These are phyloP conservation scores for Tuber magnatum DNA, from an alignment of 495 filamentous ascomycete genomes.

Conservation along the genomic window DNA sequence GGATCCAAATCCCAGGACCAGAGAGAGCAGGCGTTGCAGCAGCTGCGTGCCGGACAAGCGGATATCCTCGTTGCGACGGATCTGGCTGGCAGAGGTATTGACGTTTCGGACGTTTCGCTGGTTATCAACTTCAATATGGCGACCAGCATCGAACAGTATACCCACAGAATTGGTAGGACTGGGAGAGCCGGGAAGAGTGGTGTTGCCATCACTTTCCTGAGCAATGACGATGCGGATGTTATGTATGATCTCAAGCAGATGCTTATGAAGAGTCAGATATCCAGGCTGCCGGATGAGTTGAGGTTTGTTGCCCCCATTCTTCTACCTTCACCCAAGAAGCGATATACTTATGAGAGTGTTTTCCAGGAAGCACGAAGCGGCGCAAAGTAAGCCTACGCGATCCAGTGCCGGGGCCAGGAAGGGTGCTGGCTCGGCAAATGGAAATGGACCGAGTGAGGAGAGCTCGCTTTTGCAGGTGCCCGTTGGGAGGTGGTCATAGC, in stretches of 20 bases:
- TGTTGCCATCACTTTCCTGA: constrained; percentile 93
- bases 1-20: constrained; percentile 96
- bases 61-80: constrained; percentile 97
- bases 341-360: neutral
- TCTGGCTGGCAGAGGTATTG: constrained; percentile 94
- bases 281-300: constrained; percentile 85
- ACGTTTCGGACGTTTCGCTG: constrained; percentile 86
- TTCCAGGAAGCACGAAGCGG: constrained; percentile 71
- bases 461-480: constrained; percentile 23
- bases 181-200: constrained; percentile 97
- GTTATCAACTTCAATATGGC: constrained; percentile 99
- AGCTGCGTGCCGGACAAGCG: constrained; percentile 66
- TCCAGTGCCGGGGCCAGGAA: constrained; percentile 53
- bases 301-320: constrained; percentile 41
- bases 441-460: constrained; percentile 20
- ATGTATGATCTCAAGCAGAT: constrained; percentile 97
- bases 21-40: constrained; percentile 87
- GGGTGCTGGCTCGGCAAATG: constrained; percentile 50
- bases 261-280: constrained; percentile 84
- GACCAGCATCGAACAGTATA: constrained; percentile 85
- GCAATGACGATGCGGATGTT: constrained; percentile 83
- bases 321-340: neutral
- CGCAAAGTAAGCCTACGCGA: constrained; percentile 68
- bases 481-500: constrained; percentile 37
- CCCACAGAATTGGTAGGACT: constrained; percentile 94